Conservation (phyloP, 1,139 yeast species). For the Taphrina sp. region DNA sequence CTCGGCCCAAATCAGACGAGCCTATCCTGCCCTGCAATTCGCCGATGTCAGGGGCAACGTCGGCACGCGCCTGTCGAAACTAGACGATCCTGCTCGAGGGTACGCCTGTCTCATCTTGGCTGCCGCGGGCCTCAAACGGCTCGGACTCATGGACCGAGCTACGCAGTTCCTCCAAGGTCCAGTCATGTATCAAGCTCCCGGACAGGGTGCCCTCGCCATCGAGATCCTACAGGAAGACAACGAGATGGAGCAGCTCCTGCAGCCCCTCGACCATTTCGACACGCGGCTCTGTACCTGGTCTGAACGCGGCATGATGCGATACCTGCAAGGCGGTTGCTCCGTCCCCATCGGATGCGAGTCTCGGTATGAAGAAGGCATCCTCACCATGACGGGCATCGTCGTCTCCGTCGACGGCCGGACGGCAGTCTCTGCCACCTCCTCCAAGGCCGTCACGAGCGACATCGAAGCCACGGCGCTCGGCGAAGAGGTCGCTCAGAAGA, state of each 20-base stretch:
- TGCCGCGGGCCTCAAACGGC: slow-evolving; percentile 81
- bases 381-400: slow-evolving; percentile 64
- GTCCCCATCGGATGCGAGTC: slow-evolving; percentile 92
- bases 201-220: slow-evolving; percentile 94
- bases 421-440: slow-evolving; percentile 57
- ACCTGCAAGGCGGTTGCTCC: slow-evolving; percentile 95
- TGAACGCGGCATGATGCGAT: slow-evolving; percentile 81
- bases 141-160: slow-evolving; percentile 70
- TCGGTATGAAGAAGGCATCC: slow-evolving; percentile 50
- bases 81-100: slow-evolving; percentile 65
- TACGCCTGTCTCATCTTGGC: slow-evolving; percentile 82
- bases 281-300: slow-evolving; percentile 81
- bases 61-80: slow-evolving; percentile 73
- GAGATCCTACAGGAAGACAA: slow-evolving; percentile 76
- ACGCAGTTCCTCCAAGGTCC: slow-evolving; percentile 63
- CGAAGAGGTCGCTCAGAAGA: slow-evolving; percentile 60
- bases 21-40: slow-evolving; percentile 57
- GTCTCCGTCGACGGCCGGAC: slow-evolving; percentile 79
- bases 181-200: slow-evolving; percentile 93
- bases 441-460: slow-evolving; percentile 46
- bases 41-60: slow-evolving; percentile 56
- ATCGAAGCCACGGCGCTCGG: slow-evolving; percentile 75
- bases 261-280: slow-evolving; percentile 60
- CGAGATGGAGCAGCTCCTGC: slow-evolving; percentile 57
- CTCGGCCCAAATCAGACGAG: slow-evolving; percentile 70